Base-by-base conservation (phyloP, 345 rosid species). In the Turritis glabra region DNA sequence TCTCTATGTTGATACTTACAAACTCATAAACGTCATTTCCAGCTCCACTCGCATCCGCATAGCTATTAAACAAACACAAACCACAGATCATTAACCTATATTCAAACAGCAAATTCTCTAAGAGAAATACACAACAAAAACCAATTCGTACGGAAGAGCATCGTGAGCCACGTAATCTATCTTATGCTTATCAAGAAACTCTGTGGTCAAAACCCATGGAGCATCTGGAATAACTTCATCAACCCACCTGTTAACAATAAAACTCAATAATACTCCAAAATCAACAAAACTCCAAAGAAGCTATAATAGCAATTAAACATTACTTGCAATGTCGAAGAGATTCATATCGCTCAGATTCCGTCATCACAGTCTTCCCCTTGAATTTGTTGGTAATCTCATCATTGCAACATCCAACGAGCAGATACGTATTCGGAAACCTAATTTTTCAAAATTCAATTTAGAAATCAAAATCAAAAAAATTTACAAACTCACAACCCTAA, bases 201-300 rank as follows among this genome's bases (percentile, higher is more conserved):
- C 93, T 43, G 64, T 74, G 0, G 83, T 81, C 54, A 86, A 64
- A 73, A 88, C 90, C 93, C 94, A 87, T 23, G 94, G 94, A 3
- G 94, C 94, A 80, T 89, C 87, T 56, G 89, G 86, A 25, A 89
- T 87, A 25, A 89, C 94, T 82, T 89, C 94, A 68, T 89, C 91
- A 12, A 87, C 91, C 89, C 91, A 89, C 74, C 91, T 89, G 65
- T 71, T 72, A 26, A 29, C 8, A 69, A 60, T 3, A 9, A 17
- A 26, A 27, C 54, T 14, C 22, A 46, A 71, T 18, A 53, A 14
- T n/a, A n/a, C 33, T 7, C 25, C 22, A 18, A 44, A 32, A 17
- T 25, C 11, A 51, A 23, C 53, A 68, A 27, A 23, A 2, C 18
- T 53, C 4, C n/a, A 8, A 22, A 64, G 5, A 4, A n/a, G n/a